phyloP scores from a whole-genome alignment of 768 basidiomycete genomes.

The Rubroboletus pulcherrimus region DNA sequence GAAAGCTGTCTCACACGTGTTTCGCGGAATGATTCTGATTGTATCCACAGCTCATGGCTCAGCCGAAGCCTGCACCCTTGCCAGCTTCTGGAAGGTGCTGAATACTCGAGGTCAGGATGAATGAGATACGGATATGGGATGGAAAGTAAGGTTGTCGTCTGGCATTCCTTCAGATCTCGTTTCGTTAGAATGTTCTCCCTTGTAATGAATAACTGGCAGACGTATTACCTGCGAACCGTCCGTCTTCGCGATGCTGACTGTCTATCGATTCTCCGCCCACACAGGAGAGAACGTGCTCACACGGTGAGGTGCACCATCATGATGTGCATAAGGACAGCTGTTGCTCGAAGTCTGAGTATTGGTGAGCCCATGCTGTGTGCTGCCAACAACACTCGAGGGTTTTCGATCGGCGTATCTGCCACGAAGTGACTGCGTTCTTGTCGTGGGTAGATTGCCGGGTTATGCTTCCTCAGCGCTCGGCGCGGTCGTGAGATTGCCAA shows the following conservation, averaged over 20 bases:
- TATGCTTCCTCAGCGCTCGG: not conserved
- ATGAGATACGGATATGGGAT: not conserved
- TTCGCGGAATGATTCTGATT: constrained; percentile 9
- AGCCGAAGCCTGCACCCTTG: constrained; percentile 39
- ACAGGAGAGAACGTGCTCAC: constrained; percentile 6
- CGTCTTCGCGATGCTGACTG: constrained; percentile 10
- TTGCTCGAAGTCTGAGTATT: not conserved
- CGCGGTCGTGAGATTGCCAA: constrained; percentile 5
- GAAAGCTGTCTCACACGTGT: constrained; percentile 31
- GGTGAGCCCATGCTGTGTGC: not conserved
- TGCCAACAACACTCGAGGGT: not conserved
- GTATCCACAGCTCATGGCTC: constrained; percentile 53
- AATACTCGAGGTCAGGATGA: constrained; percentile 5
- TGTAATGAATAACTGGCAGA: constrained; percentile 14
- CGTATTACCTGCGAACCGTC: constrained; percentile 11
- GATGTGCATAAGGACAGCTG: not conserved
- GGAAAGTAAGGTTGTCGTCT: not conserved
- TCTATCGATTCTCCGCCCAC: constrained; percentile 19
- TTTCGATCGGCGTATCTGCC: constrained; percentile 8
- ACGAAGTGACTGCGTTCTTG: constrained; percentile 4
- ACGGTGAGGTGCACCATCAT: not conserved
- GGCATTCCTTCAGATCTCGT: constrained; percentile 12
- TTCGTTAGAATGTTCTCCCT: constrained; percentile 4
- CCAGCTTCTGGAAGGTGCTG: constrained; percentile 36
- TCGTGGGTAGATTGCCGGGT: constrained; percentile 18